These are phyloP conservation scores for Paulownia fortunei DNA, from an alignment of 257 asterid species.

Conservation along the genomic window DNA sequence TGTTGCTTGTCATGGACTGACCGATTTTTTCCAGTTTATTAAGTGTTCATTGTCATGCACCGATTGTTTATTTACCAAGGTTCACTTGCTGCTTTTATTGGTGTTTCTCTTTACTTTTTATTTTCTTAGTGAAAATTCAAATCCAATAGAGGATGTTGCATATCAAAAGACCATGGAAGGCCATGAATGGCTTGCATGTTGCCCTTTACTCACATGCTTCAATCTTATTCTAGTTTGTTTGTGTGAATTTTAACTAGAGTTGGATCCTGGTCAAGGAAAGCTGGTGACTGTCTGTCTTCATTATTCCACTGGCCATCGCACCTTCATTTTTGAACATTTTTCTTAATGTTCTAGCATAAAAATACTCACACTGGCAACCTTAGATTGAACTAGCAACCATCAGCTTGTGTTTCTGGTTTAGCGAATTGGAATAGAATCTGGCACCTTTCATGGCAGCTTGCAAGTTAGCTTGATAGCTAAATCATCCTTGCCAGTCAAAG, in stretches of 20 bases:
- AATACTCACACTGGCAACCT: not conserved
- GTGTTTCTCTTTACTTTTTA: not conserved
- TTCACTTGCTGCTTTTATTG: not conserved
- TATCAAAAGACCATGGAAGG: not conserved
- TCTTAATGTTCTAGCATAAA: not conserved
- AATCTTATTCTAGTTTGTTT: too few relatives aligned
- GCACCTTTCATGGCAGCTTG: not conserved
- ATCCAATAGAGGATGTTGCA: not conserved
- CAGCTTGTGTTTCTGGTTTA: not conserved
- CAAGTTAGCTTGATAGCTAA: not conserved
- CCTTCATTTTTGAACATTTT: too few relatives aligned
- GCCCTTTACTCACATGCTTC: not conserved
- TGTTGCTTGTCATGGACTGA: slow-evolving; percentile 22
- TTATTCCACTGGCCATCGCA: too few relatives aligned
- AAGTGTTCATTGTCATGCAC: slow-evolving; percentile 1
- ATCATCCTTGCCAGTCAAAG: not conserved
- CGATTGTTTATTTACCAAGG: not conserved
- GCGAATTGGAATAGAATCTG: not conserved
- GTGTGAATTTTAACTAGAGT: too few relatives aligned
- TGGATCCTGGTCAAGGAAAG: too few relatives aligned
- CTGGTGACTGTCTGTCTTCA: too few relatives aligned
- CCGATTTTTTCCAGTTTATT: not conserved
- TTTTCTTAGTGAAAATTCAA: not conserved
- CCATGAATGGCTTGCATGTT: too few relatives aligned
- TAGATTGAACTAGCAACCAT: not conserved